Base-by-base conservation (phyloP, 1,284 basidiomycete species). In the Mixia osmundae region DNA sequence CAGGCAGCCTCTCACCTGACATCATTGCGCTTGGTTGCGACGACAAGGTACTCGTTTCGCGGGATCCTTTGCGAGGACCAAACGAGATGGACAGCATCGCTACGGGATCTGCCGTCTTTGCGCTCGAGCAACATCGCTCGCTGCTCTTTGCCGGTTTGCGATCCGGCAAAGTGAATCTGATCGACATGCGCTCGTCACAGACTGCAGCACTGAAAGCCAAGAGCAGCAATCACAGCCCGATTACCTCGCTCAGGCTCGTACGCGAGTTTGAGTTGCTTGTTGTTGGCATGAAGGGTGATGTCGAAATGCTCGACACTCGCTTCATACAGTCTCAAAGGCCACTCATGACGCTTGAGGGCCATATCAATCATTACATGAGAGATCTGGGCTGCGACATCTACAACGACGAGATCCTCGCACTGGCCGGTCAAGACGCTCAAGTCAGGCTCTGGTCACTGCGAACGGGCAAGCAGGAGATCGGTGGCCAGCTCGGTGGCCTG, bases 351-450 rank as follows among this genome's bases (percentile, higher is more conserved):
- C 33, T 37, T 19, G 9, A 12, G 8, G 38, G 35, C 8, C 38
- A 40, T 21, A 16, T 37, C 30, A 43, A 43, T 19, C 31, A 25
- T 20, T 30, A 39, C 12, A 33, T 25, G n/a, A 29, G 19, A 16
- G 25, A 26, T 9, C 30, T 43, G 5, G 41, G 35, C 3, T 16
- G 36, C 2, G 38, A 33, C 21, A 23, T 40, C 18, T 39, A 31
- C 30, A 10, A 30, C 4, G 32, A 40, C 22, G 10, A 37, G n/a
- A 9, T 38, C 3, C 10, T 43, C 8, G 21, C 32, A 7, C 25
- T 31, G 7, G 41, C 41, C 25, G 38, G 41, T 18, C 19, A 29
- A 28, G 27, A 43, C 20, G 7, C 15, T 5, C 21, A 15, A 10
- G 25, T 37, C 23, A 18, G 30, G 5, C n/a, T 38, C 4, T 38